Evolutionary conservation across 495 filamentous ascomycete species (phyloP).

Genomic region (Cercophora newfieldiana): DNA sequence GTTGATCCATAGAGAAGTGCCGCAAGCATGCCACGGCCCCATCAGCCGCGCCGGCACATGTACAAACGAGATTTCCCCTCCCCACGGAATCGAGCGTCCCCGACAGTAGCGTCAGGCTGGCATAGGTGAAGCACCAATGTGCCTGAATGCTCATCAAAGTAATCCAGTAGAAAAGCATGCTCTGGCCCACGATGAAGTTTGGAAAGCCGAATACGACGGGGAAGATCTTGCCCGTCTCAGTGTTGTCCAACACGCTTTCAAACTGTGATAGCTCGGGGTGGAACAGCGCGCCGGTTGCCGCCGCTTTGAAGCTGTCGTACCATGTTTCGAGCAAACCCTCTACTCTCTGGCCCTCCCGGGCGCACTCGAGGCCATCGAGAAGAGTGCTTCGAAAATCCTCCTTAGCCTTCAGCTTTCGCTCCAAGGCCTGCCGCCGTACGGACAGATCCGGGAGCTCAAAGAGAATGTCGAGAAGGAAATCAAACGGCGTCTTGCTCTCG

Average conservation of each 20-base stretch:
- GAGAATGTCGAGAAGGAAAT: slow-evolving; percentile 3
- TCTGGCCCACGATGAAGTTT: slow-evolving; percentile 12
- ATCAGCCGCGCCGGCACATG: neutral
- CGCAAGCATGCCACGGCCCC: neutral
- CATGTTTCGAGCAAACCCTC: neutral
- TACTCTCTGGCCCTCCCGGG: neutral
- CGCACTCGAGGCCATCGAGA: neutral
- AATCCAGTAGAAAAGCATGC: slow-evolving; percentile 2
- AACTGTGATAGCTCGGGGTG: neutral
- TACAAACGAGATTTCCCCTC: neutral
- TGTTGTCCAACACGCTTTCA: neutral
- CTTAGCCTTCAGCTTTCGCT: neutral
- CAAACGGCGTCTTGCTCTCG: neutral
- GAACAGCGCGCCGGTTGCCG: slow-evolving; percentile 2
- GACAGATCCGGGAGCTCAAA: neutral
- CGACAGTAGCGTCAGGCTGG: neutral
- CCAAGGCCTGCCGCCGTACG: neutral
- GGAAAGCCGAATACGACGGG: neutral
- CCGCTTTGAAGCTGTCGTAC: neutral
- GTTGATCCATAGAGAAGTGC: neutral
- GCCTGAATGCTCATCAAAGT: neutral
- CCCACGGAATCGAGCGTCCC: neutral
- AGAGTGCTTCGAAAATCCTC: neutral
- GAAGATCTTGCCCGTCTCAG: slow-evolving; percentile 2
- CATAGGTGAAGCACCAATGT: neutral